Conservation (phyloP, 176 grass and related monocot species). For the Pharus latifolius region DNA sequence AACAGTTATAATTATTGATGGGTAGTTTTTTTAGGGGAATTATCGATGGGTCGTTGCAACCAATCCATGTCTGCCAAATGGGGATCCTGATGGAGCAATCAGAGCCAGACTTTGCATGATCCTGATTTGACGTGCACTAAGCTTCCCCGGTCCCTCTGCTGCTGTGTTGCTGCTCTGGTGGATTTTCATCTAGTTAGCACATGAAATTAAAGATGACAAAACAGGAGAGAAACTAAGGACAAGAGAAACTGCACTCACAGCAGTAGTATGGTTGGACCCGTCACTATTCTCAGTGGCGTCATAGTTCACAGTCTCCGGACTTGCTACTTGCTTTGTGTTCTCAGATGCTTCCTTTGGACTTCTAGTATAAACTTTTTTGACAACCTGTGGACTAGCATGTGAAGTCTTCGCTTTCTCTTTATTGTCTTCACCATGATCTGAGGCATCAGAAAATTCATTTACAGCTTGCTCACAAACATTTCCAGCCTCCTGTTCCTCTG, state of each 20-base stretch:
- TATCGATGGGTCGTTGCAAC: not conserved
- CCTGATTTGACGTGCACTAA: constrained; percentile 38
- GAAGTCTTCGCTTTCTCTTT: too few relatives aligned
- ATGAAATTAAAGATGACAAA: not conserved
- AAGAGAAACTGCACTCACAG: constrained; percentile 17
- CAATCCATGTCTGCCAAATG: constrained; percentile 23
- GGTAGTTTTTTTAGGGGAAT: too few relatives aligned
- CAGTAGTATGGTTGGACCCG: not conserved
- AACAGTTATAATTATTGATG: not conserved
- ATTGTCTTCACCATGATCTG: not conserved
- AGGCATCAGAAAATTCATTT: too few relatives aligned
- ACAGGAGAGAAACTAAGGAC: constrained; percentile 1
- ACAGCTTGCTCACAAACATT: not conserved
- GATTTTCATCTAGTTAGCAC: constrained; percentile 27
- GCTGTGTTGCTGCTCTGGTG: constrained; percentile 30
- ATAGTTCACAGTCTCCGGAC: not conserved
- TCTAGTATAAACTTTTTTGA: not conserved
- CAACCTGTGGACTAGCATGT: not conserved
- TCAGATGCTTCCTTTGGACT: not conserved
- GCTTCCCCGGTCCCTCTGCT: constrained; percentile 20
- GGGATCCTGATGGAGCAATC: constrained; percentile 71
- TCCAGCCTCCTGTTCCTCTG: too few relatives aligned
- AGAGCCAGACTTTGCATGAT: constrained; percentile 71
- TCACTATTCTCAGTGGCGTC: not conserved
- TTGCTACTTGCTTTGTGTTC: not conserved